Evolutionary conservation across 495 filamentous ascomycete genomes (phyloP).

Genomic region (Penicillium soppii): DNA sequence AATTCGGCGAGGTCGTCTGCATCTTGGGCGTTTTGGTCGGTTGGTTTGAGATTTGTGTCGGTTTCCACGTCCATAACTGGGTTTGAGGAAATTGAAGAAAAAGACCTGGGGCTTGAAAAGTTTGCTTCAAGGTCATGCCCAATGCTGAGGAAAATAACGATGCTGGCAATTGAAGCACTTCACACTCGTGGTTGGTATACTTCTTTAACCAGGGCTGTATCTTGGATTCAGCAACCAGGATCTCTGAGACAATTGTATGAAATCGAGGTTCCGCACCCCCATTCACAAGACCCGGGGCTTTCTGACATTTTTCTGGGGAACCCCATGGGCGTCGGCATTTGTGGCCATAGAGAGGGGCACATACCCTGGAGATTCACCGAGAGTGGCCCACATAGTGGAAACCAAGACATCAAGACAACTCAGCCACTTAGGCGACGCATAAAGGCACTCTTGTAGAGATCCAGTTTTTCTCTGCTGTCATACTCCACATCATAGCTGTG

Average conservation of each 20-base stretch:
- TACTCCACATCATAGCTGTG: conserved; percentile 8
- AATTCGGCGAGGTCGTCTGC: conserved; percentile 49
- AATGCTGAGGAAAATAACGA: not conserved
- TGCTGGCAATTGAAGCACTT: not conserved
- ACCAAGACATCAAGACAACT: conserved; percentile 3
- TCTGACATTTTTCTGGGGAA: conserved; percentile 16
- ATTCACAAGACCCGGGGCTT: conserved; percentile 17
- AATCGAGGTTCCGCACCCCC: not conserved
- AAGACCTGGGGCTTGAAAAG: not conserved
- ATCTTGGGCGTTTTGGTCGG: conserved; percentile 41
- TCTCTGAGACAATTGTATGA: not conserved
- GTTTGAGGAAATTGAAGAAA: not conserved
- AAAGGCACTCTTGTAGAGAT: not conserved
- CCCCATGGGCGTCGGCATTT: conserved; percentile 16
- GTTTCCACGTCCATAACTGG: conserved; percentile 32
- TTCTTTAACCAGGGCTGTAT: not conserved
- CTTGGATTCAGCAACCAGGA: not conserved
- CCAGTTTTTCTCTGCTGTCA: not conserved
- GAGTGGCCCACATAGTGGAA: conserved; percentile 11
- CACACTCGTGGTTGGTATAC: not conserved
- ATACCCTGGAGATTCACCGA: conserved; percentile 9
- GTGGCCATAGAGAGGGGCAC: conserved; percentile 13
- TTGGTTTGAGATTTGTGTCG: conserved; percentile 30
- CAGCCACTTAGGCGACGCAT: conserved; percentile 6
- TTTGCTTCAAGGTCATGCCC: conserved; percentile 15